A percentile compares a stretch with the other conserved stretches of the same genome.
Conservation (phyloP, 2,329 filamentous ascomycete species). For the Chalaropsis ovoidea region DNA sequence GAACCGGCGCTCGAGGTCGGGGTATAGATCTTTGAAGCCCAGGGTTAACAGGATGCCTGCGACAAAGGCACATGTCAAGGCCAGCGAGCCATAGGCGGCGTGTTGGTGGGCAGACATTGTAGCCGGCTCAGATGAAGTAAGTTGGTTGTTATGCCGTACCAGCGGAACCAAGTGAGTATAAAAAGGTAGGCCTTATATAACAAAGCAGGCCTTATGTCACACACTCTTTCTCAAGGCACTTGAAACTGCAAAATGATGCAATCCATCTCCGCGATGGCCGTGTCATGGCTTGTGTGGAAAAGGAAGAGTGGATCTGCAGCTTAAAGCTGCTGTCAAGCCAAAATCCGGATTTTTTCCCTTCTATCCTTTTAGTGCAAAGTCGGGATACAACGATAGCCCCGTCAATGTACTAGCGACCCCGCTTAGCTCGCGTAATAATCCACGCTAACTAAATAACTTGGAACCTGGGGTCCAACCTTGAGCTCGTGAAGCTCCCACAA, state of each 20-base stretch:
- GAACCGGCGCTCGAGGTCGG: slow-evolving; percentile 58
- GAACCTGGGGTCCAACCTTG: background rate
- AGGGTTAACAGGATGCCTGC: slow-evolving; percentile 66
- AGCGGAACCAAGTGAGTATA: background rate
- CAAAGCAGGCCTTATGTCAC: background rate
- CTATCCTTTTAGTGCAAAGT: background rate
- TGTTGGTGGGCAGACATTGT: slow-evolving; percentile 52
- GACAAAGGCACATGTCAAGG: slow-evolving; percentile 62
- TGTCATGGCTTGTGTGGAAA: background rate
- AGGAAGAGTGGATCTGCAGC: background rate
- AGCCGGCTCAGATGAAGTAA: background rate
- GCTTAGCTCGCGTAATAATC: background rate
- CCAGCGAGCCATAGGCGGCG: slow-evolving; percentile 54
- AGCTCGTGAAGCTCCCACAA: background rate
- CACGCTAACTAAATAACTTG: slow-evolving; percentile 1
- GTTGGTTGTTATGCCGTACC: background rate
- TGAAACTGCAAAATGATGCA: slow-evolving; percentile 19
- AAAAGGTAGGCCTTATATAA: too few relatives aligned
- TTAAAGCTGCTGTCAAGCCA: background rate
- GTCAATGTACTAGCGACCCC: slow-evolving; percentile 17
- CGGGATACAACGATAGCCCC: slow-evolving; percentile 21
- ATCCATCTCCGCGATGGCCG: slow-evolving; percentile 3
- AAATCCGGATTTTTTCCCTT: background rate
- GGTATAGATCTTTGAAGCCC: slow-evolving; percentile 69
- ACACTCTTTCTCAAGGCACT: slow-evolving; percentile 2